A percentile compares a stretch with the other conserved stretches of the same genome.
phyloP scores from a whole-genome alignment of 163 green algal species.

The Volvox carteri region DNA sequence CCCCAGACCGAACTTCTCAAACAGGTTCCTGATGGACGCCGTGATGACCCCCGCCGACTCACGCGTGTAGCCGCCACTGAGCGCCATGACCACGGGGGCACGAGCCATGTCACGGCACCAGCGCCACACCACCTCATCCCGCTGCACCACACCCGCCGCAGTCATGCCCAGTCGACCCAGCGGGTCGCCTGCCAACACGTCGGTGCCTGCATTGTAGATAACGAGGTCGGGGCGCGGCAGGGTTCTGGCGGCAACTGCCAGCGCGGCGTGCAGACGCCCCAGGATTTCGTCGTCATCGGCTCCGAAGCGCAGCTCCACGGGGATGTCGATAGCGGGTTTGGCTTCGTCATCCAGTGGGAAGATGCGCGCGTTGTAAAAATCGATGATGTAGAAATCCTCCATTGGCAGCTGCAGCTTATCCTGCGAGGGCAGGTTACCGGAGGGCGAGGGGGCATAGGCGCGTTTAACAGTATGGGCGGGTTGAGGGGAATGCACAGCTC shows the following conservation, averaged over 20 bases:
- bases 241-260: constrained; percentile 27
- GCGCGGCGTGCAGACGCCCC: constrained; percentile 40
- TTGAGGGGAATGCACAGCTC: too few relatives aligned
- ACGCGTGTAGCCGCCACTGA: constrained; percentile 81
- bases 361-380: constrained; percentile 79
- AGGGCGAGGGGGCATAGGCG: neutral
- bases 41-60: constrained; percentile 67
- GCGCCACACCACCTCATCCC: constrained; percentile 80
- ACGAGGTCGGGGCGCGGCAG: constrained; percentile 75
- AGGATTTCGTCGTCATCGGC: constrained; percentile 62
- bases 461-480: too few relatives aligned
- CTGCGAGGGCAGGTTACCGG: constrained; percentile 1
- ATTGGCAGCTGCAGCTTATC: constrained; percentile 83
- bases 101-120: constrained; percentile 56
- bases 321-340: constrained; percentile 66
- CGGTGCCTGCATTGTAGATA: constrained; percentile 86
- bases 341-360: constrained; percentile 66
- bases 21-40: constrained; percentile 65
- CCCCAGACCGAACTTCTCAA: constrained; percentile 49
- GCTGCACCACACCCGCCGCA: constrained; percentile 62
- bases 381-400: constrained; percentile 76
- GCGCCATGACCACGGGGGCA: constrained; percentile 80
- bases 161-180: constrained; percentile 67
- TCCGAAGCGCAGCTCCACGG: constrained; percentile 48
- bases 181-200: constrained; percentile 77